Evolutionary conservation across 2,329 filamentous ascomycete genomes (phyloP).

Genomic region (Aspergillus puulaauensis): DNA sequence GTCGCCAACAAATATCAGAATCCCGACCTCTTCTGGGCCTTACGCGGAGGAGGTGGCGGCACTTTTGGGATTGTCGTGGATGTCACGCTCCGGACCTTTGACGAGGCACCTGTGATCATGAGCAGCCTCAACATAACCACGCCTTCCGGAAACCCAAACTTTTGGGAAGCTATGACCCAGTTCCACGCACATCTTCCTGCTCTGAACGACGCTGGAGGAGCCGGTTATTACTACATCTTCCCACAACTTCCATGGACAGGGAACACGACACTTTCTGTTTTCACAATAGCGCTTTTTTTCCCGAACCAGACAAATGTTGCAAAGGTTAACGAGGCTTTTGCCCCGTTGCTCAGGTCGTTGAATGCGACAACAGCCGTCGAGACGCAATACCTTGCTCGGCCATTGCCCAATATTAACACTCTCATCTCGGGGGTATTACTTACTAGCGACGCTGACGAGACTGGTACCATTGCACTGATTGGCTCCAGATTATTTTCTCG

Average conservation of each 20-base stretch:
- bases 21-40: slow-evolving; percentile 21
- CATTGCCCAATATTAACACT: slow-evolving; percentile 21
- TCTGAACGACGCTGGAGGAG: slow-evolving; percentile 46
- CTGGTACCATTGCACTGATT: slow-evolving; percentile 23
- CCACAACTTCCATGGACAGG: slow-evolving; percentile 27
- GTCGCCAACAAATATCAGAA: slow-evolving; percentile 20
- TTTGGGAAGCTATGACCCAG: slow-evolving; percentile 24
- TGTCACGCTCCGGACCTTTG: slow-evolving; percentile 19
- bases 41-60: slow-evolving; percentile 20
- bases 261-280: slow-evolving; percentile 26
- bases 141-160: slow-evolving; percentile 11
- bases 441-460: slow-evolving; percentile 21
- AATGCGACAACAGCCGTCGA: slow-evolving; percentile 15
- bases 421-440: slow-evolving; percentile 21
- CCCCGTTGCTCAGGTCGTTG: slow-evolving; percentile 19
- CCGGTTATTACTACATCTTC: slow-evolving; percentile 39
- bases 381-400: slow-evolving; percentile 15
- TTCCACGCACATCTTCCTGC: slow-evolving; percentile 45
- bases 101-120: slow-evolving; percentile 35
- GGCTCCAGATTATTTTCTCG: slow-evolving; percentile 35
- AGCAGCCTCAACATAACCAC: slow-evolving; percentile 24
- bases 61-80: slow-evolving; percentile 17
- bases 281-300: slow-evolving; percentile 21
- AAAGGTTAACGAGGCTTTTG: slow-evolving; percentile 18
- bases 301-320: slow-evolving; percentile 24